A percentile compares a stretch with the other conserved stretches of the same genome.
phyloP scores from a whole-genome alignment of 2,329 filamentous ascomycete genomes.

The Eutypa lata region DNA sequence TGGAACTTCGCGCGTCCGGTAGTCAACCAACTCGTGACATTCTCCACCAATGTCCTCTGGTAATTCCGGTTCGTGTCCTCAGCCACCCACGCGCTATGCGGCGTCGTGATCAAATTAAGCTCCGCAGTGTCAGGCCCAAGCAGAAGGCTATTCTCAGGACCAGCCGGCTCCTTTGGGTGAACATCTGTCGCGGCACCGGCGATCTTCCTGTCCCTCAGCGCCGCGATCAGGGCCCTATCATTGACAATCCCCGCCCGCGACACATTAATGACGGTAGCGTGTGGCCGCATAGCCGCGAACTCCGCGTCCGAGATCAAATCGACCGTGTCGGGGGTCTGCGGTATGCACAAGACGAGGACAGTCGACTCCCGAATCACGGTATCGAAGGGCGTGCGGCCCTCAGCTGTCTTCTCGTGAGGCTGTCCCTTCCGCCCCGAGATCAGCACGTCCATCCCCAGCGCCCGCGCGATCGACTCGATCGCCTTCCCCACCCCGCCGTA shows the following conservation, averaged over 20 bases:
- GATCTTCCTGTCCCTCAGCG: constrained; percentile 22
- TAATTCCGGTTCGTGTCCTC: constrained; percentile 27
- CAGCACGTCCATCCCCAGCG: constrained; percentile 25
- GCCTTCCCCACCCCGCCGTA: constrained; percentile 27
- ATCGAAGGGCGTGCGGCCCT: constrained; percentile 24
- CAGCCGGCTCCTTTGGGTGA: constrained; percentile 24
- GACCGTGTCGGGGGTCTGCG: constrained; percentile 24
- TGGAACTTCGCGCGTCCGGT: constrained; percentile 17
- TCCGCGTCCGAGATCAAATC: constrained; percentile 22
- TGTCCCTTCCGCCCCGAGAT: constrained; percentile 25
- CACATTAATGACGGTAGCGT: constrained; percentile 27
- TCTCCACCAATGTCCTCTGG: constrained; percentile 18
- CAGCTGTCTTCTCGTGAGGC: constrained; percentile 1
- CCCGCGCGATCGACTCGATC: constrained; percentile 15
- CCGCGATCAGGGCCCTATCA: constrained; percentile 24
- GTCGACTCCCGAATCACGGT: constrained; percentile 21
- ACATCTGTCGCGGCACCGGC: constrained; percentile 29
- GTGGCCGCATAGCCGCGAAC: constrained; percentile 19
- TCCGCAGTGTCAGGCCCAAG: constrained; percentile 18
- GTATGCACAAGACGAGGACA: constrained; percentile 25
- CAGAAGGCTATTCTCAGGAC: constrained; percentile 17
- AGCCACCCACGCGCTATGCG: constrained; percentile 29
- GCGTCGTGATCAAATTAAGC: constrained; percentile 28
- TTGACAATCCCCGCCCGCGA: constrained; percentile 30
- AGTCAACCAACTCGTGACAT: constrained; percentile 21